These are phyloP conservation scores for Earliella scabrosa DNA, from an alignment of 1,284 basidiomycete genomes.

Conservation along the genomic window DNA sequence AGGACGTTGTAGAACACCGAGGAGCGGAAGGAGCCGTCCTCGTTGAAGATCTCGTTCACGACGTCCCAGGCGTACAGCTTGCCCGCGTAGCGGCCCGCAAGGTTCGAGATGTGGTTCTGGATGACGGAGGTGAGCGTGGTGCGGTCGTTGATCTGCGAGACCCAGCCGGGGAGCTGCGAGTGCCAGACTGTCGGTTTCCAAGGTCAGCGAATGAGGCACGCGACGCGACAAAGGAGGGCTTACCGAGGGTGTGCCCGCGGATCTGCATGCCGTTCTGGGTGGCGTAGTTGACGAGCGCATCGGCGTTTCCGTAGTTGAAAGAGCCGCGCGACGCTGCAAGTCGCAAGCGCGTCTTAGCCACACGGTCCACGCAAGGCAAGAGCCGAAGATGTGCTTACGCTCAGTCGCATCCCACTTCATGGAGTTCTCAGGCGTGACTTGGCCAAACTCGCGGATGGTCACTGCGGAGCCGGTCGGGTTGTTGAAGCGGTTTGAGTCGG, in stretches of 20 bases:
- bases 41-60: constrained; percentile 40
- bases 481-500: constrained; percentile 34
- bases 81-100: constrained; percentile 43
- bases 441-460: constrained; percentile 38
- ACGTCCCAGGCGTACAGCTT: constrained; percentile 42
- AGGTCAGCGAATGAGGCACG: not conserved
- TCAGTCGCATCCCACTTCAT: constrained; percentile 44
- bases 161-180: constrained; percentile 53
- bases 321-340: constrained; percentile 31
- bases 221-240: not conserved
- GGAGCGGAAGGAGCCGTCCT: constrained; percentile 39
- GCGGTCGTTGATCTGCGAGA: constrained; percentile 33
- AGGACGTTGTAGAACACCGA: constrained; percentile 41
- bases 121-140: constrained; percentile 36
- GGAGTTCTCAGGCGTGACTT: constrained; percentile 41
- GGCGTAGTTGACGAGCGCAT: constrained; percentile 51
- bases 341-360: not conserved
- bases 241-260: constrained; percentile 50
- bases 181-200: constrained; percentile 45
- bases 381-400: not conserved
- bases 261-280: constrained; percentile 48
- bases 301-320: constrained; percentile 45
- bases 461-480: constrained; percentile 31
- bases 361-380: too few species aligned
- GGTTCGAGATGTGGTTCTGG: constrained; percentile 40